phyloP scores from a whole-genome alignment of 345 rosid genomes.

The Salix purpurea region DNA sequence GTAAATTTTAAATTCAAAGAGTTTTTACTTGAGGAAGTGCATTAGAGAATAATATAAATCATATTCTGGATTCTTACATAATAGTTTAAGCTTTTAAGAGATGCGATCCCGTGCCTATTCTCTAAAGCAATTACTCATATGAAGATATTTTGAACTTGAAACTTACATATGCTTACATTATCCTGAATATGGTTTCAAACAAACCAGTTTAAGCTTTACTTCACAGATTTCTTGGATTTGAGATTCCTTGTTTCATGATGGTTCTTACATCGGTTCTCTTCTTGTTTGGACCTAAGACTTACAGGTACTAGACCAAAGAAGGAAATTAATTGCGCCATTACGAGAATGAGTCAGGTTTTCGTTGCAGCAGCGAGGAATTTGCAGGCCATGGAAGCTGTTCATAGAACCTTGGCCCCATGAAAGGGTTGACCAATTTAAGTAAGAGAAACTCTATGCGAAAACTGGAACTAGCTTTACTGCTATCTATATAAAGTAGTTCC shows the following conservation, averaged over 20 bases:
- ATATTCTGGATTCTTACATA: too few relatives aligned
- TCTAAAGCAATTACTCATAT: too few relatives aligned
- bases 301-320: not conserved
- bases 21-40: too few relatives aligned
- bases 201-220: too few relatives aligned
- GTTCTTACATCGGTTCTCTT: not conserved
- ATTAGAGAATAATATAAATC: too few relatives aligned
- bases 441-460: slow-evolving; percentile 2
- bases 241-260: slow-evolving; percentile 21
- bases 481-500: too few relatives aligned
- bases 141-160: too few relatives aligned
- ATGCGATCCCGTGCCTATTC: too few relatives aligned
- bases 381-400: not conserved
- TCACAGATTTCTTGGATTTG: slow-evolving; percentile 13
- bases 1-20: too few relatives aligned
- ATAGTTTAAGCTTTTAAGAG: too few relatives aligned
- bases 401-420: not conserved
- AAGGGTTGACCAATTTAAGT: slow-evolving; percentile 16
- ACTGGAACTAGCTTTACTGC: not conserved
- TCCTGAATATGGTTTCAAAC: too few relatives aligned
- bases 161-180: too few relatives aligned
- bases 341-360: not conserved
- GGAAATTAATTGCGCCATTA: not conserved
- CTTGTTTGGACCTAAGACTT: not conserved
- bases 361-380: slow-evolving; percentile 6